phyloP scores from a whole-genome alignment of 2,329 filamentous ascomycete species.

The Aspergillus fumigatiaffinis region DNA sequence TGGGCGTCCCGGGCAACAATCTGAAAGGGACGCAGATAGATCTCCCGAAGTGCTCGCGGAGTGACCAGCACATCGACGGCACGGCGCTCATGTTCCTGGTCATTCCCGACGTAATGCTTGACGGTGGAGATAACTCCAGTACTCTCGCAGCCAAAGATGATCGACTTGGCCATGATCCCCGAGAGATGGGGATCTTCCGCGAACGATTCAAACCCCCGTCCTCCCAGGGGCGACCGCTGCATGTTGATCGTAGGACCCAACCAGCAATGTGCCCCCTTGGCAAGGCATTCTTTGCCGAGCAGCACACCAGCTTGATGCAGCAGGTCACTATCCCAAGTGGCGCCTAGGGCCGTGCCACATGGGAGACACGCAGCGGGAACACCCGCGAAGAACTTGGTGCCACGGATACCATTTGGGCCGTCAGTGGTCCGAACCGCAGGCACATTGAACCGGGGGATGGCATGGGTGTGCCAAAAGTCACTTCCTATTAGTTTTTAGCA shows the following conservation, averaged over 20 bases:
- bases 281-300: conserved; percentile 62
- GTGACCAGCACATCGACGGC: conserved; percentile 29
- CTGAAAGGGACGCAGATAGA: conserved; percentile 58
- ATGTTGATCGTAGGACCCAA: conserved; percentile 63
- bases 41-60: conserved; percentile 52
- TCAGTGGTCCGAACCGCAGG: conserved; percentile 64
- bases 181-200: conserved; percentile 24
- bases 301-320: conserved; percentile 58
- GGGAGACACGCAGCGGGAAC: conserved; percentile 58
- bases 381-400: conserved; percentile 65
- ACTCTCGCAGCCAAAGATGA: conserved; percentile 63
- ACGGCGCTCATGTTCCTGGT: conserved; percentile 31
- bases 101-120: conserved; percentile 52
- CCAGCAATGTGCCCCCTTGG: conserved; percentile 56
- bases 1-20: conserved; percentile 51
- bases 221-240: conserved; percentile 49
- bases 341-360: conserved; percentile 55
- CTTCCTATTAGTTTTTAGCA: no score
- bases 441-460: conserved; percentile 57
- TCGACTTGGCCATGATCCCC: conserved; percentile 15
- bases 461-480: conserved; percentile 67
- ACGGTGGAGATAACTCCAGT: conserved; percentile 67
- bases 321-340: conserved; percentile 55
- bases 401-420: conserved; percentile 66
- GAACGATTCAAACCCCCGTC: conserved; percentile 25